Conservation (phyloP, 1,284 basidiomycete genomes). For the Veloporphyrellus conicus region DNA sequence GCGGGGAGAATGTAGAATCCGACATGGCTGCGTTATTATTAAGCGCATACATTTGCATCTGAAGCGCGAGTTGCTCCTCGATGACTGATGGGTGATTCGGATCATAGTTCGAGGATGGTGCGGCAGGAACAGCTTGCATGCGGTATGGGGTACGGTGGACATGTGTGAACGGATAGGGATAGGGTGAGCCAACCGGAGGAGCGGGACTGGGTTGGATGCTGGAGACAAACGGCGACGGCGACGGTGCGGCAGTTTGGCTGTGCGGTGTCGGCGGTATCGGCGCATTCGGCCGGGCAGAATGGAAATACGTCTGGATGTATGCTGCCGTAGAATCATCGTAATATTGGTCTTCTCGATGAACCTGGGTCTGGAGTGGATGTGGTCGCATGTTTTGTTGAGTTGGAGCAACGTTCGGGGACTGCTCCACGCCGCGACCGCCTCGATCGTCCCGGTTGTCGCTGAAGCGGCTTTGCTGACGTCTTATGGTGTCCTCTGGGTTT, state of each 20-base stretch:
- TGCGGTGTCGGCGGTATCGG: slow-evolving; percentile 74
- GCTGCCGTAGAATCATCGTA: slow-evolving; percentile 53
- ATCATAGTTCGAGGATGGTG: too few relatives aligned
- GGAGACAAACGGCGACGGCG: slow-evolving; percentile 58
- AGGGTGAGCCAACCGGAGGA: slow-evolving; percentile 61
- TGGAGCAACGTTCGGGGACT: slow-evolving; percentile 8
- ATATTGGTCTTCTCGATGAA: slow-evolving; percentile 29
- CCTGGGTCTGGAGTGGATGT: slow-evolving; percentile 31
- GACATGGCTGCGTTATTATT: slow-evolving; percentile 60
- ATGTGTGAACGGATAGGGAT: slow-evolving; percentile 72
- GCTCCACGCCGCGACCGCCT: slow-evolving; percentile 18
- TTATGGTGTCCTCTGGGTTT: slow-evolving; percentile 13
- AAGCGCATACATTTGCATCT: slow-evolving; percentile 73
- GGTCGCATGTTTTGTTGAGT: slow-evolving; percentile 16
- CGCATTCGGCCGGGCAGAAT: slow-evolving; percentile 59
- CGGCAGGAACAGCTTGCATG: too few relatives aligned
- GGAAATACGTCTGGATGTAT: slow-evolving; percentile 56
- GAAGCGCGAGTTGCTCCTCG: slow-evolving; percentile 62
- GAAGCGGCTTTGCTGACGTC: slow-evolving; percentile 20
- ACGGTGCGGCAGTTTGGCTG: slow-evolving; percentile 65
- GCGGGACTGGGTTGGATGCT: slow-evolving; percentile 46
- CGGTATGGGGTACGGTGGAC: slow-evolving; percentile 51
- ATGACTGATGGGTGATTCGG: slow-evolving; percentile 49
- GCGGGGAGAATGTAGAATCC: slow-evolving; percentile 69
- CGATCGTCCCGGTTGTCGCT: slow-evolving; percentile 20